phyloP scores from a whole-genome alignment of 257 asterid species.

The Nicotiana tabacum region DNA sequence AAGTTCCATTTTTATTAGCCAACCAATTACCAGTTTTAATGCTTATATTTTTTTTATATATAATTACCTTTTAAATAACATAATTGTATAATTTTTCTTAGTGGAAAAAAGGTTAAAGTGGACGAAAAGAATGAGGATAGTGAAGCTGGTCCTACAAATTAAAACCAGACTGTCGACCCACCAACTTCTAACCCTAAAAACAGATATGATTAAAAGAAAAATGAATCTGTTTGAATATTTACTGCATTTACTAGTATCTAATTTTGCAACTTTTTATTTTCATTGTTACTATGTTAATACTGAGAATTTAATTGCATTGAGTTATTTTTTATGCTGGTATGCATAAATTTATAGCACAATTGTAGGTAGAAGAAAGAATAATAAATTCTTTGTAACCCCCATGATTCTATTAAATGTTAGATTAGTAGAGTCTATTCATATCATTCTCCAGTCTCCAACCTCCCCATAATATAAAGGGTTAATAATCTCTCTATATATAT shows the following conservation, averaged over 20 bases:
- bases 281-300: neutral
- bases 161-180: neutral
- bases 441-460: neutral
- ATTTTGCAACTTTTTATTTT: neutral
- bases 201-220: neutral
- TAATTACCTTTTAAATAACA: too few relatives aligned
- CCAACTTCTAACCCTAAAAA: neutral
- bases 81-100: too few relatives aligned
- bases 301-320: neutral
- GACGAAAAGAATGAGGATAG: neutral
- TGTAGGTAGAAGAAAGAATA: neutral
- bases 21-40: too few relatives aligned
- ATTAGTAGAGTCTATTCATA: neutral
- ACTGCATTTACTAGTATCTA: neutral
- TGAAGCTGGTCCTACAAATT: neutral
- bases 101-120: neutral
- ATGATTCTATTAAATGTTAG: slow-evolving; percentile 7
- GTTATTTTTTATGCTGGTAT: neutral
- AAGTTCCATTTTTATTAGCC: too few relatives aligned
- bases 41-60: too few relatives aligned
- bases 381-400: neutral
- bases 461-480: neutral
- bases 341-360: neutral
- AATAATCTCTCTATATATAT: too few relatives aligned
- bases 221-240: neutral